Base-by-base conservation (phyloP, 2,329 filamentous ascomycete species). In the Pseudogymnoascus sp. region DNA sequence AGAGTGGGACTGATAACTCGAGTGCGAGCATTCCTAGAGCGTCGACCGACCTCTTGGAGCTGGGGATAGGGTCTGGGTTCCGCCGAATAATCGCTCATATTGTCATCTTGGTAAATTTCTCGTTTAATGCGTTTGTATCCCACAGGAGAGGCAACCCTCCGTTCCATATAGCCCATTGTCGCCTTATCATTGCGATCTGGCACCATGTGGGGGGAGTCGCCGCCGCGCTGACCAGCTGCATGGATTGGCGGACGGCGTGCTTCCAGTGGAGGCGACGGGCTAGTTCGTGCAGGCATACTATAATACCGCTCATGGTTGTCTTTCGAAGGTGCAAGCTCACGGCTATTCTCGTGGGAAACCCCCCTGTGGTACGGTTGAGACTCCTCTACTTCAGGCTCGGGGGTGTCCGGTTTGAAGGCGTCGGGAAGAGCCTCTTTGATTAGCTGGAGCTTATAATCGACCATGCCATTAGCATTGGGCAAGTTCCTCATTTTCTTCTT, bases 381-480 rank as follows among this genome's bases (percentile, higher is more conserved):
- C 4, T 25, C 8, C n/a, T 44, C 60, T 3, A 18, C 60, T 35
- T 56, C 37, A 12, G 37, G 60, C 21, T 44, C 28, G 3, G 42
- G 60, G 5, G 60, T 53, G n/a, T 53, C 40, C 8, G 60, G 61
- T 5, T 56, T 28, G 44, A 79, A 76, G 12, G 76, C 71, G 47
- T 75, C 72, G 5, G 82, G 80, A 62, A 84, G 79, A 6, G 80
- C 79, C 56, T 78, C 79, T 8, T 77, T 76, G 64, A 84, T 77
- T 42, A 83, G 73, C 37, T 75, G 75, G 10, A 83, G 72, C 70
- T 84, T 85, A 53, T 78, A 73, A 42, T 82, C 79, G 68, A 84
- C 79, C 78, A 86, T 84, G 11, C 83, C 83, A 7, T 77, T 78
- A 35, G 79, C 77, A 63, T 78, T 75, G 16, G 80, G 74, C 23